Base-by-base conservation (phyloP, 1,284 basidiomycete genomes). In the Papiliotrema fonsecae region DNA sequence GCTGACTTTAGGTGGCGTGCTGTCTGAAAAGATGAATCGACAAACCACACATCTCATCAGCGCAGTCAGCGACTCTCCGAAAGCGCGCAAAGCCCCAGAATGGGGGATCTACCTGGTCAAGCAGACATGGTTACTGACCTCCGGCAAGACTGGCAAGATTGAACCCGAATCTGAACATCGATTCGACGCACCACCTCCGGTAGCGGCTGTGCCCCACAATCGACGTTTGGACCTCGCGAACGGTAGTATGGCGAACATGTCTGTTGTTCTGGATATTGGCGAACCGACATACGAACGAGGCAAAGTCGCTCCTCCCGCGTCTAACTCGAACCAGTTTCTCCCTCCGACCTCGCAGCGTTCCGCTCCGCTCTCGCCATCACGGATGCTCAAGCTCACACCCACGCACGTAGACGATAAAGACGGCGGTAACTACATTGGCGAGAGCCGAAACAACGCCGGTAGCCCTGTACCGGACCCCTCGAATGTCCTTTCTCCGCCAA, bases 1-100 rank as follows among this genome's bases (percentile, higher is more conserved):
- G 52, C 50, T 53, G 47, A 53, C 27, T 26, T 46, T 47, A 67
- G 64, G 67, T 11, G 55, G 54, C 3, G 52, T 47, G n/a, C 35
- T 64, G 3, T 64, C 62, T 1, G 55, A 61, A 22, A 62, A 61
- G 47, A 51, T 70, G 25, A 61, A 59, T 48, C 50, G 59, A 25
- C 51, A 56, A 13, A 65, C 62, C 0, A 69, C 70, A 1, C 70
- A 74, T 42, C 49, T 74, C 4, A 51, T 72, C 26, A 60, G 62
- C 24, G 55, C 54, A 2, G 42, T 50, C 16, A 55, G 54, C 0
- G 39, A 52, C 2, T 63, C 66, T 3, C 44, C 50, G 14, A 72
- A 74, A 55, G 65, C 62, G 24, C 49, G 57, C 1, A 64, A 63
- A 46, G 65, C 67, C 0, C 42, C 45, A 5, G 62, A 66, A 45